Percentiles rank a stretch among this genome's conserved stretches.
Conservation (phyloP, 164 flowering plant genomes). For the Echeveria elegans region DNA sequence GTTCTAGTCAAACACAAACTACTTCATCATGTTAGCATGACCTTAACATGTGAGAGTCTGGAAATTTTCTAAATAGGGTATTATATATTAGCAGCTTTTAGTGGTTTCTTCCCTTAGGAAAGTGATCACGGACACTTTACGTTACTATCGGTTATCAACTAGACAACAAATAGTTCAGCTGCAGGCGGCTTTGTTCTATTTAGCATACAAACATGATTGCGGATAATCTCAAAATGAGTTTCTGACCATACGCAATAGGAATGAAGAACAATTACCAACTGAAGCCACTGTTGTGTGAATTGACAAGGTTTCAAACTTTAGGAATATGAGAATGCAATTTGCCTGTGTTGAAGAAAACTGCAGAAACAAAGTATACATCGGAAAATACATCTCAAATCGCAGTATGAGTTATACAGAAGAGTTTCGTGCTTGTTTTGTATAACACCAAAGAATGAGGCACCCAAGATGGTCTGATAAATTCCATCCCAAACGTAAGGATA, state of each 20-base stretch:
- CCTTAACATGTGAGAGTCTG: background rate
- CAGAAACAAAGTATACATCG: background rate
- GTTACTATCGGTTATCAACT: background rate
- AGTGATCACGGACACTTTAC: background rate
- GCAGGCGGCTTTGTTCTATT: background rate
- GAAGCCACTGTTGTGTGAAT: too few species aligned
- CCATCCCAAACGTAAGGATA: background rate
- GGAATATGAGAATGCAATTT: too few species aligned
- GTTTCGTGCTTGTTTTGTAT: background rate
- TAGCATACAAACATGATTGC: background rate
- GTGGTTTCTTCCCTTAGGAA: background rate
- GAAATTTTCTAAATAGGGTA: background rate
- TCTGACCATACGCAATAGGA: too few species aligned
- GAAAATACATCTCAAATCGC: background rate
- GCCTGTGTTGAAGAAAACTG: background rate
- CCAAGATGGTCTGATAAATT: background rate
- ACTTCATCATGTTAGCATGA: background rate
- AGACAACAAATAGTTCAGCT: too few species aligned
- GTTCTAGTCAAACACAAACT: background rate
- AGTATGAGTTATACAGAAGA: background rate
- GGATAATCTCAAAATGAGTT: background rate
- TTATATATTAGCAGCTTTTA: background rate
- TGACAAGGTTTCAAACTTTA: too few species aligned
- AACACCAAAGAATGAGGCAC: background rate
- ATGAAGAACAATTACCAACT: too few species aligned